Evolutionary conservation across 805 yeast genomes (phyloP), one percentile per base, ranked within the genome.

Genomic region (Cyberlindnera bimundalis): DNA sequence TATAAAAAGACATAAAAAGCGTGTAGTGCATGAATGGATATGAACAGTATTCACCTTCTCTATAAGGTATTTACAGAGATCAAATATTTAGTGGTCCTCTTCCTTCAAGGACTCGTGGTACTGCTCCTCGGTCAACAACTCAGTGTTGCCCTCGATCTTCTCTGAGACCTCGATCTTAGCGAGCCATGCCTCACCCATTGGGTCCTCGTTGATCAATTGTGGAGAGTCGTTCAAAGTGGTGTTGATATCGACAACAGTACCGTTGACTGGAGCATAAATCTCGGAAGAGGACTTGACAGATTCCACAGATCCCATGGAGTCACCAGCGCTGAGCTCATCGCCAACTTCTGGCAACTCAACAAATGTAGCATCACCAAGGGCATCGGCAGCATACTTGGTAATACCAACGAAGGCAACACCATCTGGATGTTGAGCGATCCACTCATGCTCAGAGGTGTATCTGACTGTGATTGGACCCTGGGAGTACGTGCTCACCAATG

Each of bases 341-440:
- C 81, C 85, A 29, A 74, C 76, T 52, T 82, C 90, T 34, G 96
- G 95, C 53, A 91, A 73, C 66, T 93, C 99, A 45, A 90, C 83
- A 61, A 74, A 93, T 4, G 98, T 95, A 42, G 95, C 95, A 66
- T 93, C 99, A 33, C 99, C 99, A 46, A 93, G 76, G 7, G 98
- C 95, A 58, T 89, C 96, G 17, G 96, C 83, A 15, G 99, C 99
- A 61, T 93, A 90, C 56, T 77, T 79, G 43, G 99, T 89, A 64
- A 93, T 88, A 23, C 99, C 99, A n/a, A 91, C 71, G 55, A 81
- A 89, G 2, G 91, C 84, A 31, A 81, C 71, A 46, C 86, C 86
- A 64, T 90, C 96, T 20, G 77, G 76, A 61, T 85, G 95, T 41
- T 79, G 72, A 4, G 96, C 90, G 42, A 93, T 66, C 96, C 97